phyloP scores from a whole-genome alignment of 768 basidiomycete genomes.

The Floccularia luteovirens region DNA sequence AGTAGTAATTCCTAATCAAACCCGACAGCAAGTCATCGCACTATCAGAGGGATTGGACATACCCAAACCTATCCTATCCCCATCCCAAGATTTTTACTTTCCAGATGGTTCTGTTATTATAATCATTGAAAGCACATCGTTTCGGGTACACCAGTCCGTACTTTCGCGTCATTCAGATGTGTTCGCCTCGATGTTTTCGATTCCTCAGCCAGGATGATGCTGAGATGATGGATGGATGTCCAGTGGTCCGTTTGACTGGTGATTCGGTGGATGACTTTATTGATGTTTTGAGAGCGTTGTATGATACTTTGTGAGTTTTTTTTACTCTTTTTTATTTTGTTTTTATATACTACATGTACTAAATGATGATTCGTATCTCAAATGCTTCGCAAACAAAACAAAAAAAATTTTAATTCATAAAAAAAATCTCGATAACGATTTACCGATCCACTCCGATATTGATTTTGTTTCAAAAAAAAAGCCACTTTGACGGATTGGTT shows the following conservation, averaged over 20 bases:
- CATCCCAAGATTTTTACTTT: slow-evolving; percentile 30
- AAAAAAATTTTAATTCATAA: no score
- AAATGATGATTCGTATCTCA: no score
- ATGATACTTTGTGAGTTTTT: slow-evolving; percentile 26
- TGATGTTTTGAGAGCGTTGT: slow-evolving; percentile 26
- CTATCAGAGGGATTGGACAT: no score
- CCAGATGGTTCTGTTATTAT: slow-evolving; percentile 40
- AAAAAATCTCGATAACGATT: no score
- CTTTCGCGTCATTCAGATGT: slow-evolving; percentile 31
- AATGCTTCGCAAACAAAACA: no score
- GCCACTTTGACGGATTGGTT: slow-evolving; percentile 29
- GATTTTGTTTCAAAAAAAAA: slow-evolving; percentile 6
- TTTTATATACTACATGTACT: no score
- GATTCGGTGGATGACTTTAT: slow-evolving; percentile 27
- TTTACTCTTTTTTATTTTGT: background rate
- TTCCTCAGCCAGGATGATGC: slow-evolving; percentile 25
- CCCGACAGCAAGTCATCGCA: no score
- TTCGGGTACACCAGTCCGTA: slow-evolving; percentile 34
- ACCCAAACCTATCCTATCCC: no score
- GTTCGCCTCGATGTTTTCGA: slow-evolving; percentile 28
- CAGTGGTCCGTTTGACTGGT: slow-evolving; percentile 18
- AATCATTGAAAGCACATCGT: slow-evolving; percentile 28
- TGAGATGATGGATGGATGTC: slow-evolving; percentile 27
- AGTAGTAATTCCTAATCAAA: no score
- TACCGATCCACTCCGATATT: slow-evolving; percentile 2